Evolutionary conservation across 2,329 filamentous ascomycete genomes (phyloP), one percentile per base, ranked within the genome.

Genomic region (Alternaria sp.): DNA sequence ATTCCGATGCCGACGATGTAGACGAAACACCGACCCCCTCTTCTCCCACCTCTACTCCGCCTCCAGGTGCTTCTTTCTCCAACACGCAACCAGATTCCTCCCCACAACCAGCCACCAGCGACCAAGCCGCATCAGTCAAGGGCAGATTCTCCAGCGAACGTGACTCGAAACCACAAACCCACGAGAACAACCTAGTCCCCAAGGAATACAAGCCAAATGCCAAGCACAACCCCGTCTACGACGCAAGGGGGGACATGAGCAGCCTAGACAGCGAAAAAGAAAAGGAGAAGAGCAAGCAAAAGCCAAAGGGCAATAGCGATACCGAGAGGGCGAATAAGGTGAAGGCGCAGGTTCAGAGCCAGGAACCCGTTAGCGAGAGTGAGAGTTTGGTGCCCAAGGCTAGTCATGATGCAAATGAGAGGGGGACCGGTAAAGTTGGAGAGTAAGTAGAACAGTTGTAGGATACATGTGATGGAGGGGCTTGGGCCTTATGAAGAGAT

Each of bases 1-100:
- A 90, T 33, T 90, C 93, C 46, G 93, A 96, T 50, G 86, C 87
- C 42, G 87, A 89, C n/a, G 86, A 88, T 33, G 88, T 89, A 21
- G 85, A 87, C 44, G 80, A 63, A 26, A 54, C 57, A n/a, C 33
- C 50, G 4, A 33, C 51, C 28, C 24, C 14, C n/a, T 44, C 58
- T 13, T 52, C 63, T 1, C 46, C 37, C 14, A 31, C 21, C 26
- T 40, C 31, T 37, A 29, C 46, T 11, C 42, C 26, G 33, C 24
- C 41, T 10, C 34, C 44, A 8, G 40, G 53, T 17, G 23, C 45
- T n/a, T 51, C 39, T 5, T 58, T 52, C 28, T 50, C 52, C 14
- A 44, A 34, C 36, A 26, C 36, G 33, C 53, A 56, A 34, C 11
- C 44, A 26, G 33, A 21, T 14, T 40, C 52, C 8, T 31, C 37